phyloP scores from a whole-genome alignment of 495 filamentous ascomycete species.

The Melanomma pulvis-pyrius region DNA sequence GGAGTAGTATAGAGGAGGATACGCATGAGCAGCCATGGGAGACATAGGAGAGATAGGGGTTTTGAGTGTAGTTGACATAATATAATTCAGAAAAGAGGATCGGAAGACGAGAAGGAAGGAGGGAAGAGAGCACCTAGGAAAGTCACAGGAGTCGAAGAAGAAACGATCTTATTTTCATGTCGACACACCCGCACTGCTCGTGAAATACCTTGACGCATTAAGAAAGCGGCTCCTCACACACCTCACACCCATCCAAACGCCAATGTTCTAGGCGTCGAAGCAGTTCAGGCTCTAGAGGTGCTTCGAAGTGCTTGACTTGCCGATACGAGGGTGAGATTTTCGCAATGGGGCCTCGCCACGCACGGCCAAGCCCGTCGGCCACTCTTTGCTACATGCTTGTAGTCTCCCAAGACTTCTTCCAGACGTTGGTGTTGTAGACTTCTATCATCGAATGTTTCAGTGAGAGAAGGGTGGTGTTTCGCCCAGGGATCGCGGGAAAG shows the following conservation, averaged over 20 bases:
- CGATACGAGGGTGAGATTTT: not conserved
- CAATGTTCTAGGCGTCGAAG: constrained; percentile 25
- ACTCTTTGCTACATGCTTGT: not conserved
- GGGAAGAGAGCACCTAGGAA: not conserved
- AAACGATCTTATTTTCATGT: not conserved
- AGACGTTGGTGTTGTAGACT: constrained; percentile 31
- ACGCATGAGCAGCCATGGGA: constrained; percentile 1
- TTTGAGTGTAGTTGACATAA: constrained; percentile 6
- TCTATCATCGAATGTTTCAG: constrained; percentile 29
- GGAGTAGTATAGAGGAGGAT: not conserved
- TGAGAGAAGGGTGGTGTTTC: constrained; percentile 20
- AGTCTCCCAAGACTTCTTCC: not conserved
- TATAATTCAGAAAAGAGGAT: not conserved
- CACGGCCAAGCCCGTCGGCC: constrained; percentile 5
- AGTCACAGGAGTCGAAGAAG: not conserved
- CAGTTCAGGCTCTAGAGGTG: not conserved
- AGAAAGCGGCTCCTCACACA: not conserved
- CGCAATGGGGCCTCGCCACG: not conserved
- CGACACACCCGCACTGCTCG: not conserved
- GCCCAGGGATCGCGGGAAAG: constrained; percentile 2
- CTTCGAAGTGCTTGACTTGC: constrained; percentile 6
- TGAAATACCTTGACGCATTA: not conserved
- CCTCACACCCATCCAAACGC: constrained; percentile 20
- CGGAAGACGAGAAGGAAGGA: not conserved
- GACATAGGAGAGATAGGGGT: constrained; percentile 5